These are phyloP conservation scores for Trichoderma reesei DNA, from an alignment of 495 filamentous ascomycete species.

Conservation along the genomic window DNA sequence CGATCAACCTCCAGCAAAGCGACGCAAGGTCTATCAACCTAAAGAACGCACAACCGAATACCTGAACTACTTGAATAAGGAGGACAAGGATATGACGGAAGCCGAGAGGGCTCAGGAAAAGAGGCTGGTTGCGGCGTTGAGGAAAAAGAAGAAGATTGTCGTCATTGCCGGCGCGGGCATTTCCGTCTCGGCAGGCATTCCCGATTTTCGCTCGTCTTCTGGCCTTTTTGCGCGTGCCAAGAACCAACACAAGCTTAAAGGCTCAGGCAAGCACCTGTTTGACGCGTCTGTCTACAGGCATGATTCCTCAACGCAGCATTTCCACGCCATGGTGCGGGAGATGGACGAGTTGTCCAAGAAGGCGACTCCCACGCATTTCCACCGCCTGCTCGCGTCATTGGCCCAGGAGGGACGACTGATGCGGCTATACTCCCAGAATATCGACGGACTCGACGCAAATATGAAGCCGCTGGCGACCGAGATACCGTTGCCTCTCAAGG, in stretches of 20 bases:
- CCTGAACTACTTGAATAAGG: conserved; percentile 54
- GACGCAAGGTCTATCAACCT: conserved; percentile 52
- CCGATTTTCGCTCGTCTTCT: conserved; percentile 86
- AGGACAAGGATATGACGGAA: conserved; percentile 17
- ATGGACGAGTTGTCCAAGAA: conserved; percentile 64
- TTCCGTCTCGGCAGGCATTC: conserved; percentile 91
- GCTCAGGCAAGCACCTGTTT: conserved; percentile 90
- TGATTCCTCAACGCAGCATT: conserved; percentile 73
- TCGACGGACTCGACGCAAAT: conserved; percentile 85
- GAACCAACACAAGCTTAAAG: conserved; percentile 79
- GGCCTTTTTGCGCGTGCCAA: conserved; percentile 80
- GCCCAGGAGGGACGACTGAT: conserved; percentile 84
- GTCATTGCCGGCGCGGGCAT: conserved; percentile 95
- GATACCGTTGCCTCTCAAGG: conserved; percentile 62
- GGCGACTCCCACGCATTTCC: conserved; percentile 79
- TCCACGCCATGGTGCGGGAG: conserved; percentile 91
- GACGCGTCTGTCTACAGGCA: conserved; percentile 95
- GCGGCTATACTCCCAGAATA: conserved; percentile 91
- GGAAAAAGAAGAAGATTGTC: conserved; percentile 88
- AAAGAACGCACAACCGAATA: conserved; percentile 68
- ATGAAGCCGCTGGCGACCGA: conserved; percentile 69
- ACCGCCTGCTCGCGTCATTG: conserved; percentile 84
- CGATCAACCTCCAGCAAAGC: conserved; percentile 61
- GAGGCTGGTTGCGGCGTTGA: conserved; percentile 62
- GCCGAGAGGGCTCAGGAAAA: conserved; percentile 45